Percentiles rank a stretch among this genome's conserved stretches.
These are phyloP conservation scores for Ceratocystiopsis brevicomis DNA, from an alignment of 2,329 filamentous ascomycete species.

Conservation along the genomic window DNA sequence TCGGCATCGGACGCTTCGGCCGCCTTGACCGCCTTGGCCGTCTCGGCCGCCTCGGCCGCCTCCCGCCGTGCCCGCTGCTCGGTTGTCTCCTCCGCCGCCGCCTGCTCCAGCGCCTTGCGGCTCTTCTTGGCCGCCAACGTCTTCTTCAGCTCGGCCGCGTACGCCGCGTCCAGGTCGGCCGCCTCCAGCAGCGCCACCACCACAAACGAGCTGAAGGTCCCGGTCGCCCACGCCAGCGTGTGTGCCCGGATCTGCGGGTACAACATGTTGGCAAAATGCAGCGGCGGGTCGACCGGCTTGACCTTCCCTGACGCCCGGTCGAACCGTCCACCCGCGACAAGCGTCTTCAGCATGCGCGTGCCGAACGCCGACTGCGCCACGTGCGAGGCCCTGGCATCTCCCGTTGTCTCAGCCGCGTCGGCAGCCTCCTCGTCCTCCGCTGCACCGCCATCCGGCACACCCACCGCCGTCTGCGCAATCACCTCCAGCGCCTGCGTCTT, in stretches of 20 bases:
- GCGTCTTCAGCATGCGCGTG: slow-evolving; percentile 73
- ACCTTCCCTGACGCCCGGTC: slow-evolving; percentile 55
- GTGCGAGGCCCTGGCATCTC: slow-evolving; percentile 25
- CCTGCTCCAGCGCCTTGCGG: slow-evolving; percentile 50
- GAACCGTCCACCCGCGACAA: slow-evolving; percentile 78
- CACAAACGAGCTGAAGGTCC: slow-evolving; percentile 61
- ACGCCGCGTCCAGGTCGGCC: slow-evolving; percentile 47
- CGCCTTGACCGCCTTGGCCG: slow-evolving; percentile 23
- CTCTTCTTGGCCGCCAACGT: slow-evolving; percentile 56
- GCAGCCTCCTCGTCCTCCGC: slow-evolving; percentile 18
- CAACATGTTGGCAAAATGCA: slow-evolving; percentile 66
- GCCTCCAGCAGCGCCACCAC: slow-evolving; percentile 66
- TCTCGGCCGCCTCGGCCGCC: slow-evolving; percentile 26
- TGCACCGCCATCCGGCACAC: slow-evolving; percentile 25
- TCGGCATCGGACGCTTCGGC: slow-evolving; percentile 28
- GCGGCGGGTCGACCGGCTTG: slow-evolving; percentile 51
- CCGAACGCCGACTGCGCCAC: slow-evolving; percentile 42
- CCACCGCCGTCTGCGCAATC: slow-evolving; percentile 42
- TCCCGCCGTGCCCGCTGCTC: slow-evolving; percentile 28
- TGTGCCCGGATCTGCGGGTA: slow-evolving; percentile 63
- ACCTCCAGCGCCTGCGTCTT: slow-evolving; percentile 58
- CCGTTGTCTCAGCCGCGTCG: slow-evolving; percentile 18
- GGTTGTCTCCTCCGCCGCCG: slow-evolving; percentile 38
- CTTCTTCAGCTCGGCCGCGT: slow-evolving; percentile 47
- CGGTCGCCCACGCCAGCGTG: slow-evolving; percentile 67